phyloP scores from a whole-genome alignment of 106 monocot species.

The Allium fistulosum region DNA sequence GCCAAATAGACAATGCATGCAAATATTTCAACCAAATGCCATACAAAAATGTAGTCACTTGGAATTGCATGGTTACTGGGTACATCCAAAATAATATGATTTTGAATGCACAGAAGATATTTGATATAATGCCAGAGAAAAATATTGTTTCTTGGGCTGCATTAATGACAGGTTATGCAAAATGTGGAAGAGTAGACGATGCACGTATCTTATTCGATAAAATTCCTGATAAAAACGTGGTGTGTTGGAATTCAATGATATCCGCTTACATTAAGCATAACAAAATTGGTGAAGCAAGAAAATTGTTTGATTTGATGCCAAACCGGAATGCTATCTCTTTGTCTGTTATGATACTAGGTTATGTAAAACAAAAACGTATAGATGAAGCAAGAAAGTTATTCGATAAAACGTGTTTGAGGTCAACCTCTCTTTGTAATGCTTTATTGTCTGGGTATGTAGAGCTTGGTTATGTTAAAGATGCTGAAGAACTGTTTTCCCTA shows the following conservation, averaged over 20 bases:
- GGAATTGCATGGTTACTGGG: constrained; percentile 72
- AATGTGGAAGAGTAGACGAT: constrained; percentile 28
- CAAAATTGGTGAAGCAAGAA: constrained; percentile 25
- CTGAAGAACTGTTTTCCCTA: constrained; percentile 33
- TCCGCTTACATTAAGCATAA: constrained; percentile 35
- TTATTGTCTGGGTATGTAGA: constrained; percentile 47
- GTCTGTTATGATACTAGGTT: constrained; percentile 58
- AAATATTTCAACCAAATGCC: constrained; percentile 52
- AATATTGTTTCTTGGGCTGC: constrained; percentile 43
- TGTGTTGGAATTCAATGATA: constrained; percentile 74
- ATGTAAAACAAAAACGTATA: constrained; percentile 32
- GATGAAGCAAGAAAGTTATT: constrained; percentile 44
- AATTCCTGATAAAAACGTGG: constrained; percentile 55
- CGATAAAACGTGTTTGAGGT: constrained; percentile 5
- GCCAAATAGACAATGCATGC: constrained; percentile 30
- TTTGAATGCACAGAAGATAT: constrained; percentile 23
- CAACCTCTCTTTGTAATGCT: constrained; percentile 37
- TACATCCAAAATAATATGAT: constrained; percentile 24
- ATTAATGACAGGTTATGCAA: constrained; percentile 43
- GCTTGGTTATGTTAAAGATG: constrained; percentile 29
- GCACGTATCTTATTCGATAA: constrained; percentile 46
- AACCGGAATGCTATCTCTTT: constrained; percentile 41
- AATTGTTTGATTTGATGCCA: constrained; percentile 64
- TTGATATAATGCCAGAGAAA: constrained; percentile 40
- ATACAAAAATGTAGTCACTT: constrained; percentile 40